Base-by-base conservation (phyloP, 2,329 filamentous ascomycete genomes). In the Huntiella bhutanensis region DNA sequence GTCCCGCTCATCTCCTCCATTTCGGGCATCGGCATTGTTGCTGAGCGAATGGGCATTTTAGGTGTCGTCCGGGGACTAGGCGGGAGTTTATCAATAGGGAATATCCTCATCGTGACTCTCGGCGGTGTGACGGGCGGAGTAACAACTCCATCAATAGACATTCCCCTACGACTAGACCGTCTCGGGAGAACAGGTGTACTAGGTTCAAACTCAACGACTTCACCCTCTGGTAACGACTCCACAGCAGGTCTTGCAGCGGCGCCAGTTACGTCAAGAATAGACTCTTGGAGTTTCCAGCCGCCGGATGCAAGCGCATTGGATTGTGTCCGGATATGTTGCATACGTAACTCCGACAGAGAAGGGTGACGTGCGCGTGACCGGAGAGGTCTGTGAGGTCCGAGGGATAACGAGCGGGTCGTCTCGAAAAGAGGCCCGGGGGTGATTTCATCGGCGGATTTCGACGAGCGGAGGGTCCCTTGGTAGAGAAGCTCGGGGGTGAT, bases 281-380 rank as follows among this genome's bases (percentile, higher is more conserved):
- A 50, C 5, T 47, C 45, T 22, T 48, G 49, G 10, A 50, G 28
- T 33, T 50, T 33, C 49, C 49, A 50, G 33, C 16, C 41, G 15
- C 45, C 49, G 5, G 41, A 40, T 17, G 40, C 12, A 19, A 46
- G n/a, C 40, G 33, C 44, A 32, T 17, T 47, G 44, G 40, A 36
- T 22, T 43, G 40, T 32, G 12, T 19, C n/a, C 47, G 46, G 5
- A 47, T 43, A 28, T 47, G 40, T 22, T 47, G 46, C 11, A 39
- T 28, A 8, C 41, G 46, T 15, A 47, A 15, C n/a, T 47, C 40
- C 7, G 17, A 34, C 1, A 47, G 40, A 10, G 8, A 16, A 10
- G 13, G 11, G 13, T 34, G 41, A 5, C 41, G 41, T 12, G 33
- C 40, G 19, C 40, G 40, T 7, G 42, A 44, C 33, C 42, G 42